Conservation (phyloP, 306 rosid species). For the Myrica gale region DNA sequence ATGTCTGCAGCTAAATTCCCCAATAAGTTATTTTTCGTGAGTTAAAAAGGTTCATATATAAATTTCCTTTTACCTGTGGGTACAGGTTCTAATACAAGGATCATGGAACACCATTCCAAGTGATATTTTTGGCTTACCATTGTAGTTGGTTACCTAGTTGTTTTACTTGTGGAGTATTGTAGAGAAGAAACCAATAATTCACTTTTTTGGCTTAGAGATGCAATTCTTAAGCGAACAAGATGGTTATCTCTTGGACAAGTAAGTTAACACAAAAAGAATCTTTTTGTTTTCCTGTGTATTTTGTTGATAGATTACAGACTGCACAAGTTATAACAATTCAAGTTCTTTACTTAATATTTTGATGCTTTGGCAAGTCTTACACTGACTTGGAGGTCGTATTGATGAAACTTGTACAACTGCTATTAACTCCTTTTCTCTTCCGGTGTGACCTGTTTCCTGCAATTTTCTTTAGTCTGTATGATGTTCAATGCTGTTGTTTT, state of each 20-base stretch:
- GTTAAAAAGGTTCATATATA: too few species aligned
- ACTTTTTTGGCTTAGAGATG: neutral
- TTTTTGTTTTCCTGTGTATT: neutral
- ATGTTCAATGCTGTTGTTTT: too few species aligned
- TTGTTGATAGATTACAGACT: neutral
- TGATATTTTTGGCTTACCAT: too few species aligned
- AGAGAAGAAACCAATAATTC: neutral
- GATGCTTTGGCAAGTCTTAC: neutral
- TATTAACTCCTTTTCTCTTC: neutral
- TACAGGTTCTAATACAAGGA: too few species aligned
- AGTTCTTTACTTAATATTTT: neutral
- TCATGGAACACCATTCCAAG: too few species aligned
- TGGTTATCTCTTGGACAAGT: constrained; percentile 76
- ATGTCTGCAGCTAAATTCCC: too few species aligned
- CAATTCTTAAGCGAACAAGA: constrained; percentile 1
- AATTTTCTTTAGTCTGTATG: neutral
- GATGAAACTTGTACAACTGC: neutral
- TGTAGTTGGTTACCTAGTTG: too few species aligned
- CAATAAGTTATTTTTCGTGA: too few species aligned
- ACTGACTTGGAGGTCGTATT: neutral
- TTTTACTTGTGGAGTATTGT: constrained; percentile 6
- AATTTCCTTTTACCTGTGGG: too few species aligned
- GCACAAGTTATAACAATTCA: neutral
- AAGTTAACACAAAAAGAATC: constrained; percentile 36
- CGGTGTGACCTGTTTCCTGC: neutral